These are phyloP conservation scores for Alternaria dauci DNA, from an alignment of 2,329 filamentous ascomycete species.

Conservation along the genomic window DNA sequence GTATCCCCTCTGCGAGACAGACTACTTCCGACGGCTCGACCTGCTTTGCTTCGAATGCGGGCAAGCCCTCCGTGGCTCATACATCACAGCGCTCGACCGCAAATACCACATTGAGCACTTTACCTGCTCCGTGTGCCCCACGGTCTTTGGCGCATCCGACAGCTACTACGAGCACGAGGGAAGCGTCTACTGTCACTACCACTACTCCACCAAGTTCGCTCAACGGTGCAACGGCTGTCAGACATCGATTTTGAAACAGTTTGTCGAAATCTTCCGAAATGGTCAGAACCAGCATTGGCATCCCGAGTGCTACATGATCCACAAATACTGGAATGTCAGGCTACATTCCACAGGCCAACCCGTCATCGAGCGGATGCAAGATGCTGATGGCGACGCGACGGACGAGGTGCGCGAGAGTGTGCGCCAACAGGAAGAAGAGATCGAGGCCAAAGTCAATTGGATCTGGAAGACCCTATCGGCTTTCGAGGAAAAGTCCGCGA, in stretches of 20 bases:
- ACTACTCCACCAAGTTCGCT: constrained; percentile 97
- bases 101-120: constrained; percentile 99
- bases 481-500: constrained; percentile 96
- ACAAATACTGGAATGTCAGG: constrained; percentile 99
- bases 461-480: constrained; percentile 98
- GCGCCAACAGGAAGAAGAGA: constrained; percentile 85
- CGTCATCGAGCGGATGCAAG: constrained; percentile 45
- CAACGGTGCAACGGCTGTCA: constrained; percentile 97
- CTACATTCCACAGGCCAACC: constrained; percentile 61
- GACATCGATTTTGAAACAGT: constrained; percentile 97
- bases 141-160: constrained; percentile 97
- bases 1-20: constrained; percentile 94
- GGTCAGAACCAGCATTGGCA: constrained; percentile 99
- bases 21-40: constrained; percentile 93
- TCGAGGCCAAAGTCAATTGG: constrained; percentile 96
- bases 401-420: constrained; percentile 77
- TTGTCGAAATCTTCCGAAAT: constrained; percentile 98
- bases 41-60: constrained; percentile 92
- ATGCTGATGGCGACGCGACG: constrained; percentile 63
- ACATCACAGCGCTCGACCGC: constrained; percentile 95
- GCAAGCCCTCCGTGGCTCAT: constrained; percentile 91
- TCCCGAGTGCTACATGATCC: constrained; percentile 99
- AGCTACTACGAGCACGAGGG: constrained; percentile 99
- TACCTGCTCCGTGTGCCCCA: constrained; percentile 95
- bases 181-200: constrained; percentile 97